A percentile compares a stretch with the other conserved stretches of the same genome.
phyloP scores from a whole-genome alignment of 225 moss, liverwort and hornwort species.

The Sphagnum tenellum region DNA sequence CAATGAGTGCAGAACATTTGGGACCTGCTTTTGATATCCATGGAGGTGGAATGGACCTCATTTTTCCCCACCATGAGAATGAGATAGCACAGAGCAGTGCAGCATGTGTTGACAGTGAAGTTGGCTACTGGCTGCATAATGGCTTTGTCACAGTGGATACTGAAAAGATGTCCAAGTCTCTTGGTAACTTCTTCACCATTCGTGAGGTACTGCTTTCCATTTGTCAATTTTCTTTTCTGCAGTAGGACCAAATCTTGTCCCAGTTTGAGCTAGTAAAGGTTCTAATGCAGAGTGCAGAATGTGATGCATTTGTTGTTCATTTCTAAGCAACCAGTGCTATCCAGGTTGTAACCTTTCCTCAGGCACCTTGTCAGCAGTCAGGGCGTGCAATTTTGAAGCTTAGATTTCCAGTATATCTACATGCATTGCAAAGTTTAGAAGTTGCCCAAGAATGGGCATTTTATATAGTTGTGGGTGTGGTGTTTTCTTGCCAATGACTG shows the following conservation, averaged over 20 bases:
- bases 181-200: conserved; percentile 98
- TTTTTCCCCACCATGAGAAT: conserved; percentile 98
- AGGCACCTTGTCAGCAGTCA: no score
- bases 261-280: no score
- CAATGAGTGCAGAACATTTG: conserved; percentile 93
- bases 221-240: no score
- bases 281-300: no score
- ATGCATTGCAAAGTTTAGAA: neutral
- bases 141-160: conserved; percentile 93
- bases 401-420: no score
- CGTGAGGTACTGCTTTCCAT: conserved; percentile 44
- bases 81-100: conserved; percentile 98
- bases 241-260: no score
- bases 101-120: conserved; percentile 80
- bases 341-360: no score
- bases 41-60: conserved; percentile 92
- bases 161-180: conserved; percentile 98
- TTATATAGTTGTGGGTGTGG: no score
- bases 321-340: no score
- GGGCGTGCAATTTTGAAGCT: no score
- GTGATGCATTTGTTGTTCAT: no score
- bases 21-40: conserved; percentile 89
- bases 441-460: neutral
- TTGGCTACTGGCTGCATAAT: conserved; percentile 93
- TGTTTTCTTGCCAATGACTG: no score